Evolutionary conservation across 768 basidiomycete species (phyloP), one percentile per base, ranked within the genome.

Genomic region (Sporobolomyces roseus): DNA sequence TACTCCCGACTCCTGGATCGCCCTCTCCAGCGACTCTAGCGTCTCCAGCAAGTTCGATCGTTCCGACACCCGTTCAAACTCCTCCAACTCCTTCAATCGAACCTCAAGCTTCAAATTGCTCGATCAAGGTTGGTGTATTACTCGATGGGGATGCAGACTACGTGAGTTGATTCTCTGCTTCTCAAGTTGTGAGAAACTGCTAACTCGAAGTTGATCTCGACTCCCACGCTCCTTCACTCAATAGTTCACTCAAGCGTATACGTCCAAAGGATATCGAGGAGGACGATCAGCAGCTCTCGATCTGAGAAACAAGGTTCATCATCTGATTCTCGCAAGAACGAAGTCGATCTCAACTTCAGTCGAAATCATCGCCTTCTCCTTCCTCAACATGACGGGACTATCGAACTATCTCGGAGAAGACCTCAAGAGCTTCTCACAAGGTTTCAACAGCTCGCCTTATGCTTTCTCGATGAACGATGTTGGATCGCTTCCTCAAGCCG

Each of bases 391-490:
- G 23, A 12, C 12, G 10, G 30, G 33, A 21, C 25, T 61, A 6
- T 60, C 59, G 13, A 48, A 2, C 38, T n/a, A 36, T 49, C 59
- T 46, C 50, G 32, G 32, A 27, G 32, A 33, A 21, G 52, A 53
- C 7, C 12, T 53, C 5, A 30, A 23, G 21, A 23, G 30, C 8
- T 66, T 66, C 23, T 43, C 32, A 7, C 58, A 66, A 51, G 65
- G 65, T 14, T 61, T 66, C 65, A 61, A 48, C 32, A 13, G 23
- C 12, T 23, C 14, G 10, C 23, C 51, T 2, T 33, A 61, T 12
- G 38, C 65, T 1, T 61, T 66, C 51, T 53, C 51, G n/a, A 54
- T 54, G 65, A 35, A 29, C 19, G 65, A 66, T 27, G 59, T 61
- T 5, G 65, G 65, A 4, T 3, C 0, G 14, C 5, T 8, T 1